These are phyloP conservation scores for Leersia perrieri DNA, from an alignment of 176 grass and related monocot species.

Conservation along the genomic window DNA sequence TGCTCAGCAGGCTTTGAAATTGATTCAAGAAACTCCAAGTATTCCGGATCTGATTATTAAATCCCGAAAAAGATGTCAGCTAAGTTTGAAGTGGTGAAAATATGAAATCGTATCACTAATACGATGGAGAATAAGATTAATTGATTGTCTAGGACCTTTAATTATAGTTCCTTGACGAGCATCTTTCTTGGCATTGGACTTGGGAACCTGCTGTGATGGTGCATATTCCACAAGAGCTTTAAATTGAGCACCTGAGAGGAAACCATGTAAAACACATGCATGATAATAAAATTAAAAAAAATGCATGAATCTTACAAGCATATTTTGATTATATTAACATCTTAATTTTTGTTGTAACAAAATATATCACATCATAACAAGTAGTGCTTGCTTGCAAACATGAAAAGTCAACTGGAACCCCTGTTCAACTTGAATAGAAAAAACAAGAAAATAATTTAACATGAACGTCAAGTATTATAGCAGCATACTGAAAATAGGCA, in stretches of 20 bases:
- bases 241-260: conserved; percentile 81
- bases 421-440: background rate
- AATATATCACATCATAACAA: conserved; percentile 9
- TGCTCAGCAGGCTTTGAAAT: conserved; percentile 83
- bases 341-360: background rate
- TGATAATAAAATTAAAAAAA: conserved; percentile 26
- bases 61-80: conserved; percentile 3
- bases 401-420: background rate
- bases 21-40: conserved; percentile 86
- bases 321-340: background rate
- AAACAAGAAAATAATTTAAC: background rate
- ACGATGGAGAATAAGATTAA: background rate
- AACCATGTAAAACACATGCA: conserved; percentile 16
- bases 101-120: background rate
- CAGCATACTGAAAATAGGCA: background rate
- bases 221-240: conserved; percentile 94
- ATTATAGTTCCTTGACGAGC: conserved; percentile 80
- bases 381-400: background rate
- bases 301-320: background rate
- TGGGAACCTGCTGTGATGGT: conserved; percentile 80
- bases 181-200: conserved; percentile 78
- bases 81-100: conserved; percentile 27
- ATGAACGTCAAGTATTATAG: background rate
- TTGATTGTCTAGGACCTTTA: conserved; percentile 54
- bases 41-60: conserved; percentile 76